Evolutionary conservation across 495 filamentous ascomycete genomes (phyloP).

Genomic region (Patellaria atrata): DNA sequence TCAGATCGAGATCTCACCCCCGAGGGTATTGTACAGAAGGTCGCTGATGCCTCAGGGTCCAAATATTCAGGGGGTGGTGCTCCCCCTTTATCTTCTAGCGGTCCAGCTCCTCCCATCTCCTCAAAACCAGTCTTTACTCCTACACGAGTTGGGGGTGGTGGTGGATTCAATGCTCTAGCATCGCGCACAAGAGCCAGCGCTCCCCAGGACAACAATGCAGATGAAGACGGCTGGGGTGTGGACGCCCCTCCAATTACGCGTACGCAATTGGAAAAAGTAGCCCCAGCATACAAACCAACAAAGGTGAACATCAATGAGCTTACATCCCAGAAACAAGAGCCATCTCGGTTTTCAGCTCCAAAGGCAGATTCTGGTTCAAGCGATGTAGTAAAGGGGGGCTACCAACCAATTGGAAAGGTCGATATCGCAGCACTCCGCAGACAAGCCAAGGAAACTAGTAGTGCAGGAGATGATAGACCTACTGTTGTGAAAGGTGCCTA

Average conservation of each 20-base stretch:
- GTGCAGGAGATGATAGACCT: slow-evolving; percentile 55
- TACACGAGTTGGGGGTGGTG: slow-evolving; percentile 46
- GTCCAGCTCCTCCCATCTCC: slow-evolving; percentile 48
- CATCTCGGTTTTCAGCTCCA: slow-evolving; percentile 36
- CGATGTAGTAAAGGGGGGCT: slow-evolving; percentile 74
- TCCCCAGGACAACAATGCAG: slow-evolving; percentile 35
- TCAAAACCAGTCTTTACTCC: slow-evolving; percentile 85
- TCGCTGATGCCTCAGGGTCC: slow-evolving; percentile 89
- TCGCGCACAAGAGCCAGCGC: slow-evolving; percentile 34
- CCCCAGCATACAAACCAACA: slow-evolving; percentile 82
- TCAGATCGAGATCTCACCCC: slow-evolving; percentile 78
- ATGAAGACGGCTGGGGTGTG: slow-evolving; percentile 83
- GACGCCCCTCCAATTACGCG: slow-evolving; percentile 84
- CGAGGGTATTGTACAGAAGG: slow-evolving; percentile 78
- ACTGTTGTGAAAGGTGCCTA: slow-evolving; percentile 79
- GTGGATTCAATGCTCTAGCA: slow-evolving; percentile 49
- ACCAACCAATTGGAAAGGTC: slow-evolving; percentile 91
- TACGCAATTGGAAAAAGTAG: slow-evolving; percentile 81
- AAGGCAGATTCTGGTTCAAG: slow-evolving; percentile 28
- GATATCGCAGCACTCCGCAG: slow-evolving; percentile 81
- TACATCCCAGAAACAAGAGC: slow-evolving; percentile 50
- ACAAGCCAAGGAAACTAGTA: slow-evolving; percentile 53
- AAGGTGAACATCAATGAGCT: slow-evolving; percentile 78
- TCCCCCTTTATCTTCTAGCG: slow-evolving; percentile 32
- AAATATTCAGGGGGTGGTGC: slow-evolving; percentile 67